These are phyloP conservation scores for Eucalyptus rudis DNA, from an alignment of 345 rosid species.

Conservation along the genomic window DNA sequence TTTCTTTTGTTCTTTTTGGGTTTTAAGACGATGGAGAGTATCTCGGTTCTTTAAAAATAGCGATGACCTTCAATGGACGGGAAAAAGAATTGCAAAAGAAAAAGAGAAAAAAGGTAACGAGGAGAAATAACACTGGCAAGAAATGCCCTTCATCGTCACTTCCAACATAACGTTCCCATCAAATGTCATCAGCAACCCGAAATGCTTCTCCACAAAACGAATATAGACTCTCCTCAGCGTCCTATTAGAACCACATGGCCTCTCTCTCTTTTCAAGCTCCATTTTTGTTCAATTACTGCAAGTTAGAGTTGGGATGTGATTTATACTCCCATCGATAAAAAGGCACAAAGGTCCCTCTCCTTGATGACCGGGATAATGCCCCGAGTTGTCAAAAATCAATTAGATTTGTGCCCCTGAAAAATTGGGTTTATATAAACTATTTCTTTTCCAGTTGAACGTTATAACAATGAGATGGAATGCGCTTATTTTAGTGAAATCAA, in stretches of 20 bases:
- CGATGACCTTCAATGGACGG: background rate
- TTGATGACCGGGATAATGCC: background rate
- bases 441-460: background rate
- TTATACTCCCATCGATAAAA: background rate
- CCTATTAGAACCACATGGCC: background rate
- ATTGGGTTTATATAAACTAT: no score
- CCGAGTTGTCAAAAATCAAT: no score
- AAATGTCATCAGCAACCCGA: background rate
- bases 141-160: background rate
- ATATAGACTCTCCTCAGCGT: background rate
- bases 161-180: background rate
- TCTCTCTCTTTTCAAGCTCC: background rate
- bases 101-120: background rate
- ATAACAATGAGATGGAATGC: background rate
- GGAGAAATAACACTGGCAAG: background rate
- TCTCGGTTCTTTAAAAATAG: background rate
- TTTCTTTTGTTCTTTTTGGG: no score
- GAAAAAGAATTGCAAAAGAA: background rate
- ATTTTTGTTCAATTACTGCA: background rate
- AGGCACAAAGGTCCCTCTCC: background rate
- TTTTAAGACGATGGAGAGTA: background rate
- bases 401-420: no score
- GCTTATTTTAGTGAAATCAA: background rate
- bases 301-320: background rate
- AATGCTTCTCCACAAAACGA: background rate